Evolutionary conservation across 306 rosid genomes (phyloP).

Genomic region (Argentina anserina): DNA sequence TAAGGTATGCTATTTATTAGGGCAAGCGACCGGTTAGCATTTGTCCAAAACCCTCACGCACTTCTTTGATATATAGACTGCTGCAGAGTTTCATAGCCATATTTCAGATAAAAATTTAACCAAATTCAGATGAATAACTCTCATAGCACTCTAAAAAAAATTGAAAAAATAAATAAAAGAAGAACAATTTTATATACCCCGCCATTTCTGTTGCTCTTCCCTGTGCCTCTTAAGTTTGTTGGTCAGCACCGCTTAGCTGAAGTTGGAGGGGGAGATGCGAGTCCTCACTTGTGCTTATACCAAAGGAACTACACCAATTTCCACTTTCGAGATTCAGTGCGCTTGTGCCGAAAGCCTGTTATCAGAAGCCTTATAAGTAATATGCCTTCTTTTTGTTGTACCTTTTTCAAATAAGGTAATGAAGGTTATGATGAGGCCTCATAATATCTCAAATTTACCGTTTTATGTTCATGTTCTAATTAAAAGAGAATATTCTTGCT

Average conservation of each 20-base stretch:
- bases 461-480: slow-evolving; percentile 9
- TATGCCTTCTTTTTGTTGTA: neutral
- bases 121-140: neutral
- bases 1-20: neutral
- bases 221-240: slow-evolving; percentile 36
- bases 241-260: slow-evolving; percentile 49
- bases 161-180: neutral
- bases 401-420: neutral
- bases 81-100: neutral
- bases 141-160: neutral
- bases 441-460: neutral
- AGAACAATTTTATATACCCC: slow-evolving; percentile 2
- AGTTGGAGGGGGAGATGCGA: slow-evolving; percentile 43
- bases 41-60: neutral
- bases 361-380: neutral
- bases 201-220: slow-evolving; percentile 29
- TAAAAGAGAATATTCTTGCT: slow-evolving; percentile 12
- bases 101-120: neutral
- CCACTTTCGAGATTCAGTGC: slow-evolving; percentile 28
- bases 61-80: neutral
- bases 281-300: slow-evolving; percentile 26
- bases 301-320: slow-evolving; percentile 34
- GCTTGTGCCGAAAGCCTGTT: slow-evolving; percentile 49
- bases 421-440: no score
- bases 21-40: no score